Evolutionary conservation across 2,329 filamentous ascomycete species (phyloP).

Genomic region (Helminthosporium solani): DNA sequence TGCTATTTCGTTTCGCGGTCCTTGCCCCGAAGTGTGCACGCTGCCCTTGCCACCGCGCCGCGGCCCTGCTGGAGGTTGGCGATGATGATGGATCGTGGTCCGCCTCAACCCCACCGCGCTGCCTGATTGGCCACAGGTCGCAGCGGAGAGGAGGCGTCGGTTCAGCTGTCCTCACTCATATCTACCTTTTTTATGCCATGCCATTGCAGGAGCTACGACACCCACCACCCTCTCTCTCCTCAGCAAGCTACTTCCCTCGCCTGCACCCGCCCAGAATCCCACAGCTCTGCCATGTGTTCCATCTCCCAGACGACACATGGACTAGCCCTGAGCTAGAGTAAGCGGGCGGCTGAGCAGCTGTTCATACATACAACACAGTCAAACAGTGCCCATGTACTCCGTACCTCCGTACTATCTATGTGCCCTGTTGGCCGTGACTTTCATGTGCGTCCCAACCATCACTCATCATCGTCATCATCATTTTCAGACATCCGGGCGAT

Average conservation of each 20-base stretch:
- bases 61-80: not conserved
- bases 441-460: not conserved
- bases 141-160: slow-evolving; percentile 6
- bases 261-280: too few species aligned
- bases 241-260: too few species aligned
- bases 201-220: too few species aligned
- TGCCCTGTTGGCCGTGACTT: too few species aligned
- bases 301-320: not conserved
- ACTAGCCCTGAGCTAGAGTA: not conserved
- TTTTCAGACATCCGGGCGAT: slow-evolving; percentile 24
- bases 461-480: slow-evolving; percentile 2
- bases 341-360: slow-evolving; percentile 19
- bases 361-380: slow-evolving; percentile 17
- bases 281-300: too few species aligned
- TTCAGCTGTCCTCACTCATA: not conserved
- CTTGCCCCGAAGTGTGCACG: slow-evolving; percentile 8
- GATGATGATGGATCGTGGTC: not conserved
- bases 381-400: too few species aligned
- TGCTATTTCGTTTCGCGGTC: slow-evolving; percentile 1
- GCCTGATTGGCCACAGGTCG: too few species aligned
- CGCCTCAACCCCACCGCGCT: slow-evolving; percentile 5
- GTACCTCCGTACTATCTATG: too few species aligned
- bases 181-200: too few species aligned
- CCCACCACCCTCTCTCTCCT: too few species aligned
- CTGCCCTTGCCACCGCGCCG: not conserved